Evolutionary conservation across 352 stramenopile species (phyloP), one percentile per base, ranked within the genome.

Genomic region (Pythium plurisporium): DNA sequence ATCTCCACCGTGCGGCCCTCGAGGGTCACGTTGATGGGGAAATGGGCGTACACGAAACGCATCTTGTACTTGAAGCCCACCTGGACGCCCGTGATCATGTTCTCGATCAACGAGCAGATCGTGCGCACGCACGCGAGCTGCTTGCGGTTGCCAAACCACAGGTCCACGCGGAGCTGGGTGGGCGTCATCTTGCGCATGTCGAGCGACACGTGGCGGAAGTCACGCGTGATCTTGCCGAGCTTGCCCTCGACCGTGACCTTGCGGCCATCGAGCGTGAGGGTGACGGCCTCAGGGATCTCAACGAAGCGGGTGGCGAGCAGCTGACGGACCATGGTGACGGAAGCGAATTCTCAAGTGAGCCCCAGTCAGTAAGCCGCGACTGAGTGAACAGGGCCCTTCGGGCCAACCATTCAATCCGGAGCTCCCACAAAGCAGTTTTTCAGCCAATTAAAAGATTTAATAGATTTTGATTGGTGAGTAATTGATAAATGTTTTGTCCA

Each of bases 21-120:
- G 62, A 98, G 87, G 52, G 89, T 95, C 27, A 99, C 96, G 79
- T 99, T 99, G 94, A 99, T 99, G 70, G 97, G 97, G 76, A 99
- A 99, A 82, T 99, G 97, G 55, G 94, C 95, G 82, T 99, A 99
- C 69, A 99, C 97, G 74, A 99, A 99, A 64, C 97, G 94, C 97
- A 99, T 99, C 91, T 99, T 99, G 95, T 99, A 99, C 20, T 91
- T 67, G 89, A 98, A 99, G 49, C 96, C 97, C 40, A 97, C 86
- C 61, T 91, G 98, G 45, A 99, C 97, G 75, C 97, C 97, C 48
- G 96, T 98, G 60, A 99, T 98, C 93, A 99, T 98, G 94, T 99
- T 99, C 62, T 99, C 88, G 61, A 99, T 99, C 80, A 99, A 88
- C 65, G 95, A 98, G 91, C 93, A 98, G 27, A 99, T 86, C 20